Base-by-base conservation (phyloP, 1,139 yeast species). In the Lodderomyces elongisporus region DNA sequence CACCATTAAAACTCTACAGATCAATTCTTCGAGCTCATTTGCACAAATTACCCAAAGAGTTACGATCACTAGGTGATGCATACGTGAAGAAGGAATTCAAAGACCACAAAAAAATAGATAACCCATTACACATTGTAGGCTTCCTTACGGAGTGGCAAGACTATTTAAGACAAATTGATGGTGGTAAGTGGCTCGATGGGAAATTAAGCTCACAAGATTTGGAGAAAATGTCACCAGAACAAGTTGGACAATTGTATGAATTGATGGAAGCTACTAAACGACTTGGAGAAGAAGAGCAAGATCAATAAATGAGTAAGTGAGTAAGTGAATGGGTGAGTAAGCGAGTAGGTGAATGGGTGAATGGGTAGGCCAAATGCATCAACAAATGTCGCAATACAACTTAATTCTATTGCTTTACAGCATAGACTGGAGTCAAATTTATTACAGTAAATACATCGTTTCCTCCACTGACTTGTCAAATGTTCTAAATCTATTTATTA, bases 101-200 rank as follows among this genome's bases (percentile, higher is more conserved):
- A 45, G 82, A 91, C n/a, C 98, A 93, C 59, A 75, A 77, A 42
- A 60, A 65, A 32, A 72, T 81, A 10, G 96, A 88, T 46, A 88
- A 91, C 54, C 97, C 98, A 1, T 67, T 88, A 25, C 95, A 89
- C 52, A 87, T 91, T 23, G 89, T 93, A 7, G 97, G 96, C 9
- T 91, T 91, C 49, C 69, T 91, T 42, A 77, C 95, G 1, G 82
- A 87, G 44, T 91, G 98, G 98, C 98, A 91, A 52, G 89, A 85
- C 47, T 91, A 91, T 50, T 70, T 85, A 39, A 74, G 75, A 36
- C 66, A 70, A 52, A 71, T 91, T 24, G 79, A 79, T 30, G 84
- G 85, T 12, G 93, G 85, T 3, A 66, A 70, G 27, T 91, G 97
- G 97, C 62, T 71, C 52, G 66, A 70, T 38, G 85, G 82, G 6